Base-by-base conservation (phyloP, 371 early-diverging fungal genomes). In the Coemansia sp. region DNA sequence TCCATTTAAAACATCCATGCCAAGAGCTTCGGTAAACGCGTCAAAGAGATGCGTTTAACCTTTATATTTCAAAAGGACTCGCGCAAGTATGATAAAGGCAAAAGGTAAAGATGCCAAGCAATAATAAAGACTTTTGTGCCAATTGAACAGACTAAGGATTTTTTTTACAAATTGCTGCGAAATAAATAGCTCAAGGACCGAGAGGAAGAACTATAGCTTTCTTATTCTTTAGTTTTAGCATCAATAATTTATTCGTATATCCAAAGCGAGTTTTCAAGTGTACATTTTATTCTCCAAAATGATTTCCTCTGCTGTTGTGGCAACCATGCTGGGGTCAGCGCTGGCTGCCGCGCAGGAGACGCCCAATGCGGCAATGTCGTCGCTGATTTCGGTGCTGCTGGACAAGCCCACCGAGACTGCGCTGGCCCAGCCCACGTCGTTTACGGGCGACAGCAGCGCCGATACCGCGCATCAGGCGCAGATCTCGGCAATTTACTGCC, bases 401-500 rank as follows among this genome's bases (percentile, higher is more conserved):
- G 26, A 48, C 5, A 38, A 9, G 4, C 4, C 20, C 5, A 38
- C 35, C 16, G 42, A 55, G 39, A n/a, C 30, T 31, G 33, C 9
- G 41, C 31, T 39, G 36, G 9, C 40, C 1, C 14, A 54, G 26
- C 40, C 16, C 6, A n/a, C 10, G 30, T 10, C 41, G n/a, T 41
- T 41, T 5, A 55, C 55, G 9, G 42, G 30, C 12, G 31, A 41
- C 55, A 55, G 20, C 10, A 31, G 6, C 11, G 34, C 31, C 4
- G 48, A 53, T 14, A 7, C 20, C 4, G 9, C 10, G 53, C 53
- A 53, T 8, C 20, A 34, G 16, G 20, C n/a, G 8, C 14, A 53
- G 38, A 34, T 53, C 4, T 30, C 20, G 5, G 58, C 34, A 33
- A 48, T 63, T 12, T 50, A 61, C 34, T 65, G 65, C 43, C 31